Evolutionary conservation across 306 rosid species (phyloP).

Genomic region (Citrullus amarus): DNA sequence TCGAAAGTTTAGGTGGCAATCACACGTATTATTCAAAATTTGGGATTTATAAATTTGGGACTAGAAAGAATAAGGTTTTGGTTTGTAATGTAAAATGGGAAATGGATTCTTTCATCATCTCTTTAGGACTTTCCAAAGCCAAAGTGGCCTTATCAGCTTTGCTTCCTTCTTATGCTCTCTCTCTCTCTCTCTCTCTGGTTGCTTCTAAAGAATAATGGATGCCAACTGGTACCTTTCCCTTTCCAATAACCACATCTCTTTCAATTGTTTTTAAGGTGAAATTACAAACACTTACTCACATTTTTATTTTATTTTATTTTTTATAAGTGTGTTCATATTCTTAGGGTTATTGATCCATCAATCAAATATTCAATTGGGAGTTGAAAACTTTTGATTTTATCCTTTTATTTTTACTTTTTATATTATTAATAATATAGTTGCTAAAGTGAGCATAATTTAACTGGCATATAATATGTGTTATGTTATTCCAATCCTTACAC

Average conservation of each 20-base stretch:
- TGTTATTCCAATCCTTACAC: no score
- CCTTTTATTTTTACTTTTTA: not conserved
- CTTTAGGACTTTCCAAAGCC: not conserved
- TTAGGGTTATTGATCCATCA: no score
- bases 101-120: not conserved
- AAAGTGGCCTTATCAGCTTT: not conserved
- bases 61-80: no score
- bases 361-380: not conserved
- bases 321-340: no score
- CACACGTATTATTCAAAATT: no score
- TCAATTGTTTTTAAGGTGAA: not conserved
- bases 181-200: not conserved
- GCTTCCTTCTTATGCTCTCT: not conserved
- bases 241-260: not conserved
- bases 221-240: conserved; percentile 5
- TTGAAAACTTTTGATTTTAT: not conserved
- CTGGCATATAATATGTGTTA: no score
- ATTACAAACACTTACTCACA: not conserved
- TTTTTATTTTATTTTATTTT: not conserved
- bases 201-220: not conserved
- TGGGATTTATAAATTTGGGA: no score
- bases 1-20: no score
- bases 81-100: not conserved
- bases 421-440: no score
- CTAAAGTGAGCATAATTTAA: no score